Evolutionary conservation across 768 basidiomycete genomes (phyloP).

Genomic region (Sarcodon aspratus): DNA sequence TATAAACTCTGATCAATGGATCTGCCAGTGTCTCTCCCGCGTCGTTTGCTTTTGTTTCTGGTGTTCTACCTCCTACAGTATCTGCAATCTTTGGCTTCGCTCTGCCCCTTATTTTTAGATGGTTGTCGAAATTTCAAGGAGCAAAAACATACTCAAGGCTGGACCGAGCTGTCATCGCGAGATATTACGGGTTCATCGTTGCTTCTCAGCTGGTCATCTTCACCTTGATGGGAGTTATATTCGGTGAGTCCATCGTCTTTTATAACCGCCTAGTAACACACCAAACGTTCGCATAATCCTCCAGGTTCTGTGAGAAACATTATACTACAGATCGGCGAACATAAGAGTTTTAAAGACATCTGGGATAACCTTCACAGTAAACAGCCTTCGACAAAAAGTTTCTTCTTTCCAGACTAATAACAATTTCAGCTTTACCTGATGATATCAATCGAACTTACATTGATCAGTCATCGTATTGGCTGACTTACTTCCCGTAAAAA

Average conservation of each 20-base stretch:
- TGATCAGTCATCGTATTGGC: conserved; percentile 84
- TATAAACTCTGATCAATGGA: no score
- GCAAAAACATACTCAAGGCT: conserved; percentile 62
- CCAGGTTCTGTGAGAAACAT: conserved; percentile 27
- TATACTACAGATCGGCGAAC: conserved; percentile 34
- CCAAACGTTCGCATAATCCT: neutral
- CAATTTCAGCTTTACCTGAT: conserved; percentile 47
- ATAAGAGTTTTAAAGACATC: conserved; percentile 33
- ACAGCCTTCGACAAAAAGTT: conserved; percentile 1
- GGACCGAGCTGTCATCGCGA: conserved; percentile 84
- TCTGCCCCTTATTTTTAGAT: conserved; percentile 86
- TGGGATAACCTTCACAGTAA: conserved; percentile 33
- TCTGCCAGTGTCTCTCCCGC: conserved; percentile 29
- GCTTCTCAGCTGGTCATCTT: conserved; percentile 92
- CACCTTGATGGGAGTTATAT: conserved; percentile 82
- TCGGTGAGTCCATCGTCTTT: conserved; percentile 39
- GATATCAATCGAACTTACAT: conserved; percentile 84
- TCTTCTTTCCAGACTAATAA: conserved; percentile 1
- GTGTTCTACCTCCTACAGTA: conserved; percentile 86
- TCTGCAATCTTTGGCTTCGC: conserved; percentile 85
- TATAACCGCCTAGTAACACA: neutral
- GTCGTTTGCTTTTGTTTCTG: conserved; percentile 79
- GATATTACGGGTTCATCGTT: conserved; percentile 90
- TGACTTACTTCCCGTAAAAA: conserved; percentile 83
- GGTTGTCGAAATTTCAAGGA: conserved; percentile 63